phyloP scores from a whole-genome alignment of 192 early-diverging fungal genomes.

The Coemansia aciculifera region DNA sequence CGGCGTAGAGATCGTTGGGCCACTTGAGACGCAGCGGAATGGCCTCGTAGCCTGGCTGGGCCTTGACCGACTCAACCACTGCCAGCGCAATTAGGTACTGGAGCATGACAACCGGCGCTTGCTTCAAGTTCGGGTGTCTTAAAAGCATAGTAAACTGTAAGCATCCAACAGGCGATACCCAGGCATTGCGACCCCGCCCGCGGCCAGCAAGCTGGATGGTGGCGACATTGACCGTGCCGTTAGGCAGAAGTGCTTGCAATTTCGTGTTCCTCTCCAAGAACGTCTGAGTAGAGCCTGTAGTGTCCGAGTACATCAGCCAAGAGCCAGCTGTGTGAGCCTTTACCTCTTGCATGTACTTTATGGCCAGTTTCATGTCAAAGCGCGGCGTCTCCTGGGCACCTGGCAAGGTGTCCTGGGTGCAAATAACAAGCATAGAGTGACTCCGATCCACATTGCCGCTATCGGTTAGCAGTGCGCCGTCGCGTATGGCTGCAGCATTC shows the following conservation, averaged over 20 bases:
- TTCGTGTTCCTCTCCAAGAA: conserved; percentile 85
- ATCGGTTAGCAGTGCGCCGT: not conserved
- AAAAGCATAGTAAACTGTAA: conserved; percentile 84
- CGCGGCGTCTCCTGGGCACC: conserved; percentile 56
- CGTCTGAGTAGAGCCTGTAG: conserved; percentile 88
- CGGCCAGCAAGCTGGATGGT: conserved; percentile 84
- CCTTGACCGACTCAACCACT: conserved; percentile 73
- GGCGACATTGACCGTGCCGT: conserved; percentile 79
- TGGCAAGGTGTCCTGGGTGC: conserved; percentile 48
- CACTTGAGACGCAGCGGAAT: conserved; percentile 90
- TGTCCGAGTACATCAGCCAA: conserved; percentile 73
- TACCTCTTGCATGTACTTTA: conserved; percentile 51
- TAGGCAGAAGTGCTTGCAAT: conserved; percentile 66
- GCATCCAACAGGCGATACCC: conserved; percentile 92
- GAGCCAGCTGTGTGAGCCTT: conserved; percentile 66
- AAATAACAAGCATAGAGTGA: conserved; percentile 52
- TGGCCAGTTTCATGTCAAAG: conserved; percentile 60
- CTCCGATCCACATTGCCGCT: conserved; percentile 28
- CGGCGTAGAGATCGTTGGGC: conserved; percentile 96
- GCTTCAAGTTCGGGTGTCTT: conserved; percentile 62
- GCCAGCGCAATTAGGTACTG: conserved; percentile 93
- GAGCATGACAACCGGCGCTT: conserved; percentile 78
- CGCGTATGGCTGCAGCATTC: not conserved
- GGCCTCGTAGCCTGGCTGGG: conserved; percentile 70
- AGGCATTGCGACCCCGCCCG: conserved; percentile 89